Conservation (phyloP, 345 rosid genomes). For the Alliaria petiolata region DNA sequence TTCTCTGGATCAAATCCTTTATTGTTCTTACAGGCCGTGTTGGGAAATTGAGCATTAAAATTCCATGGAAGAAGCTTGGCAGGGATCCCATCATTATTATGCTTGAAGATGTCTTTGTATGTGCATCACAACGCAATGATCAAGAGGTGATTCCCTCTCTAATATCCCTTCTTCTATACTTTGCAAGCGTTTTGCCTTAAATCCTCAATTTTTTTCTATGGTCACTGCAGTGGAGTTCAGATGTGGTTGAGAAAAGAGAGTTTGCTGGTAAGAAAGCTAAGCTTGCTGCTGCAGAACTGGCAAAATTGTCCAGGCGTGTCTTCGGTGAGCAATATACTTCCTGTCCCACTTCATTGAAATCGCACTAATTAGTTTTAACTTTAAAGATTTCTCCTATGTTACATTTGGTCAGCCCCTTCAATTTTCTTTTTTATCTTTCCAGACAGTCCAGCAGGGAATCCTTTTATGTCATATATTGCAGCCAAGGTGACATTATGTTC, state of each 20-base stretch:
- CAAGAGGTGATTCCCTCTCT: conserved; percentile 45
- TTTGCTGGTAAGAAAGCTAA: conserved; percentile 87
- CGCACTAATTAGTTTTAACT: background rate
- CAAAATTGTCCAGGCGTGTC: conserved; percentile 68
- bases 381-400: background rate
- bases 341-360: background rate
- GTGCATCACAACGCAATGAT: conserved; percentile 67
- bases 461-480: conserved; percentile 64
- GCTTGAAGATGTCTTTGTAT: conserved; percentile 71
- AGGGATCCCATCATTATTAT: conserved; percentile 64
- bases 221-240: conserved; percentile 62
- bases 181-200: background rate
- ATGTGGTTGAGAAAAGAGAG: conserved; percentile 76
- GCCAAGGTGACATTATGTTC: conserved; percentile 58
- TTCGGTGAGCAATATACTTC: conserved; percentile 50
- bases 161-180: background rate
- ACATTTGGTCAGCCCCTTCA: background rate
- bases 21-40: conserved; percentile 43
- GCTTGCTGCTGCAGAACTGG: conserved; percentile 92
- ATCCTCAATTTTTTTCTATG: background rate
- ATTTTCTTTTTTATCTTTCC: conserved; percentile 23
- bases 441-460: conserved; percentile 76
- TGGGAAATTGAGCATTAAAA: conserved; percentile 70
- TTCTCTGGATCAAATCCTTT: background rate
- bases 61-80: conserved; percentile 84